A percentile compares a stretch with the other conserved stretches of the same genome.
Evolutionary conservation across 768 basidiomycete species (phyloP).

Genomic region (Leccinum truebloodii): DNA sequence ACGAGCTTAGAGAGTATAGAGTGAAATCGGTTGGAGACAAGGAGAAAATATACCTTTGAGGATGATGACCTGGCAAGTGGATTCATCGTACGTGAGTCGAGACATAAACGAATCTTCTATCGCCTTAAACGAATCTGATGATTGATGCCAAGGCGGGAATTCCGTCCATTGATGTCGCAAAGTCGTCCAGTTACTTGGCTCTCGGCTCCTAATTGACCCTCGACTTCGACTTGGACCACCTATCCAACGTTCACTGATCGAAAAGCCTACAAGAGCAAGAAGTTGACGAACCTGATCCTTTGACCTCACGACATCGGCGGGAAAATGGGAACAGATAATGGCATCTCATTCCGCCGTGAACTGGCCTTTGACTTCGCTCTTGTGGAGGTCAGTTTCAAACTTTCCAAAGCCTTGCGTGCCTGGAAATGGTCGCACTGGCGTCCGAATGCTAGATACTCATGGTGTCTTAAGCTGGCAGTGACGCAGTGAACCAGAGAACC

Average conservation of each 20-base stretch:
- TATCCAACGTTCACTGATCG: too few relatives aligned
- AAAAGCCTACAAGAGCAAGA: too few relatives aligned
- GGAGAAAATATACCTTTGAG: conserved; percentile 39
- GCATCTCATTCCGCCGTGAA: conserved; percentile 14
- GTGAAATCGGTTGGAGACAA: conserved; percentile 31
- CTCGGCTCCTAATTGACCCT: too few relatives aligned
- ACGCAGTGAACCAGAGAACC: neutral
- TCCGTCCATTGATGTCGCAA: too few relatives aligned
- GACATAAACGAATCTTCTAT: conserved; percentile 5
- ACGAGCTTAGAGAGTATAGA: conserved; percentile 35
- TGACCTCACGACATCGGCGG: conserved; percentile 38
- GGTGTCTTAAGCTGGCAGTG: neutral
- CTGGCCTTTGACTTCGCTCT: conserved; percentile 35
- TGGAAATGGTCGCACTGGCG: conserved; percentile 46
- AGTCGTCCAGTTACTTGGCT: too few relatives aligned
- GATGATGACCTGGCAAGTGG: too few relatives aligned
- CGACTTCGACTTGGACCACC: too few relatives aligned
- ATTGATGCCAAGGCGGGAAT: neutral
- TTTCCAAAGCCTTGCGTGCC: conserved; percentile 47
- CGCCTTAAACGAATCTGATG: conserved; percentile 11
- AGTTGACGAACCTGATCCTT: neutral
- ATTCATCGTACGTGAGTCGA: neutral
- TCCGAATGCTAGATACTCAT: conserved; percentile 37
- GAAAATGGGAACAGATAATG: conserved; percentile 39
- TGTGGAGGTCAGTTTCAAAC: conserved; percentile 44